phyloP scores from a whole-genome alignment of 331 rosid genomes.

The Cucumis variabilis region DNA sequence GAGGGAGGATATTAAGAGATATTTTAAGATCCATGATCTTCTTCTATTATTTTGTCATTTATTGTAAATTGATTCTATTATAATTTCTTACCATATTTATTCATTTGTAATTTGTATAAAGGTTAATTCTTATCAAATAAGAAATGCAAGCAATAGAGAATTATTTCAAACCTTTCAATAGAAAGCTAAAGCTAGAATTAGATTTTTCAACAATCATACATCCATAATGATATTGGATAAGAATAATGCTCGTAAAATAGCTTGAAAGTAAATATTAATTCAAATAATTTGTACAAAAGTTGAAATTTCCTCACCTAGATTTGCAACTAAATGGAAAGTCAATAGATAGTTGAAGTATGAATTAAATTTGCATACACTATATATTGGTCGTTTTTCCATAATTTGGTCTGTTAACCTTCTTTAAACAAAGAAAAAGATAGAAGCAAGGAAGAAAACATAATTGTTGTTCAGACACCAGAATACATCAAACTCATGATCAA shows the following conservation, averaged over 20 bases:
- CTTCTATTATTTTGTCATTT: no score
- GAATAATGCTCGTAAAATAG: neutral
- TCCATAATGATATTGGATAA: neutral
- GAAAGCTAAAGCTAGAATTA: conserved; percentile 7
- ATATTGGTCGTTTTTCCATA: neutral
- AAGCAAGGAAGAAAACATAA: neutral
- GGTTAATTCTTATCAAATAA: no score
- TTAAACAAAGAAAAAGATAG: neutral
- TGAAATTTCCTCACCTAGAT: neutral
- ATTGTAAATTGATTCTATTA: no score
- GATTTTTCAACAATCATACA: conserved; percentile 1
- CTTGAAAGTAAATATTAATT: neutral
- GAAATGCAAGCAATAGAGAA: no score
- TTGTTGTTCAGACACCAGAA: neutral
- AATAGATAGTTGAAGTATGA: neutral
- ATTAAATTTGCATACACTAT: neutral
- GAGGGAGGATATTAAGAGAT: no score
- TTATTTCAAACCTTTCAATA: no score
- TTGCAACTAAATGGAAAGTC: neutral
- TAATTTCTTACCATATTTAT: no score
- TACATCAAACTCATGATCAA: neutral
- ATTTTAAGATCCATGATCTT: no score
- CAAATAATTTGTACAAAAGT: conserved; percentile 1
- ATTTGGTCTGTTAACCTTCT: neutral
- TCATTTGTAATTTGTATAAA: no score